Evolutionary conservation across 352 stramenopile species (phyloP).

Genomic region (Phytophthora pini): DNA sequence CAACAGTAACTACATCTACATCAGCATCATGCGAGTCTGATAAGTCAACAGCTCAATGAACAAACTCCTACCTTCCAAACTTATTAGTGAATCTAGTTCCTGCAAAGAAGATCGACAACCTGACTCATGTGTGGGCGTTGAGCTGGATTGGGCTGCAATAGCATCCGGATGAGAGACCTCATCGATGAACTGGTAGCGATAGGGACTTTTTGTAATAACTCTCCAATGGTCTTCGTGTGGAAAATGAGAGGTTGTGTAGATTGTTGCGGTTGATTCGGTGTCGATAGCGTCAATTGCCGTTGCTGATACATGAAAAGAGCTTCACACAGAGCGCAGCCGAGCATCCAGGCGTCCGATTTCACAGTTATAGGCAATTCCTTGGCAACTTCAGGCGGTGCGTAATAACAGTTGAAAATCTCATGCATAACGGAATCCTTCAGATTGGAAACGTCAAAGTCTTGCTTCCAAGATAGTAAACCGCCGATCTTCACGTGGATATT

Average conservation of each 20-base stretch:
- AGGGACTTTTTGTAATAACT: constrained; percentile 58
- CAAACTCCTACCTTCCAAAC: too few species aligned
- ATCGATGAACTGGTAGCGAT: constrained; percentile 48
- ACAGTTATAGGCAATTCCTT: constrained; percentile 36
- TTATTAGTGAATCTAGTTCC: not conserved
- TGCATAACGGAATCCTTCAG: constrained; percentile 41
- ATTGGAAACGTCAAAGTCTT: constrained; percentile 39
- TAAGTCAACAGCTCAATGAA: too few species aligned
- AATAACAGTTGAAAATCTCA: constrained; percentile 46
- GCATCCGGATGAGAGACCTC: constrained; percentile 67
- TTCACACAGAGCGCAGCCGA: constrained; percentile 63
- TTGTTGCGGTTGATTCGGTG: constrained; percentile 8
- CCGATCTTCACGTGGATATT: constrained; percentile 41
- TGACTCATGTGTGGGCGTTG: constrained; percentile 68
- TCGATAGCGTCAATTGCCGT: constrained; percentile 34
- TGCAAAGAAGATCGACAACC: constrained; percentile 58
- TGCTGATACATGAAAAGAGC: constrained; percentile 63
- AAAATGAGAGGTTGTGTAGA: constrained; percentile 29
- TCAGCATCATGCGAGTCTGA: too few species aligned
- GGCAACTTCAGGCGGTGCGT: constrained; percentile 51
- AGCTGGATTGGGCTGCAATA: constrained; percentile 62
- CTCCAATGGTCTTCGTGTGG: constrained; percentile 47
- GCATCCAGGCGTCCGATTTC: constrained; percentile 74
- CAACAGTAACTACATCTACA: too few species aligned
- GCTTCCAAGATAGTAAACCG: constrained; percentile 53